Percentiles rank a stretch among this genome's conserved stretches.
Conservation (phyloP, 129 eudicot species). For the Lactuca sativa region DNA sequence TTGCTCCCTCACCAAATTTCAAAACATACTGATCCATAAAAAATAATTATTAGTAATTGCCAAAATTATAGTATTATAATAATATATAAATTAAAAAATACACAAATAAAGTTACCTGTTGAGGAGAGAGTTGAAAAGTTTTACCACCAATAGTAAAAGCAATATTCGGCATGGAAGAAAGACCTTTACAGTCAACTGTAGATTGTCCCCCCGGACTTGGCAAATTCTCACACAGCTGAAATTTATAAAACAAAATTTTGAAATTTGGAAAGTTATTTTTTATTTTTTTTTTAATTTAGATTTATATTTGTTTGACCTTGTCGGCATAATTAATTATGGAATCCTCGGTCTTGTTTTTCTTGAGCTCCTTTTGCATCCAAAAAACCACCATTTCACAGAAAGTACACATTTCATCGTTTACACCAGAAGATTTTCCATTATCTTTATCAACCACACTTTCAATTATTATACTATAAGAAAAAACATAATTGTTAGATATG, state of each 20-base stretch:
- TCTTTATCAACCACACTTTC: constrained; percentile 78
- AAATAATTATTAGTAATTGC: not conserved
- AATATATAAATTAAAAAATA: not conserved
- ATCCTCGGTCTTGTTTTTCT: constrained; percentile 34
- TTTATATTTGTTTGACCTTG: constrained; percentile 15
- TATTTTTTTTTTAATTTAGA: not conserved
- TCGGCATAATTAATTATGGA: constrained; percentile 32
- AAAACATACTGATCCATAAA: constrained; percentile 57
- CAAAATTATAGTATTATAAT: not conserved
- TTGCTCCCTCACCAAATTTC: constrained; percentile 77
- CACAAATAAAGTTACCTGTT: constrained; percentile 29
- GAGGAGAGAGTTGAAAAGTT: constrained; percentile 33
- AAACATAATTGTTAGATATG: not conserved
- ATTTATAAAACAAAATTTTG: not conserved
- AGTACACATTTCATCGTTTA: constrained; percentile 31
- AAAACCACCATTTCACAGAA: constrained; percentile 38
- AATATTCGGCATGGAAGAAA: constrained; percentile 36
- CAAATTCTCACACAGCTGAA: constrained; percentile 38
- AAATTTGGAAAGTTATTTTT: no score
- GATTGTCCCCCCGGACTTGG: constrained; percentile 46
- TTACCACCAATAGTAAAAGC: constrained; percentile 40
- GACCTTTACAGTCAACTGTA: constrained; percentile 34
- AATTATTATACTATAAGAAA: constrained; percentile 63
- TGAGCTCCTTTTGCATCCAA: constrained; percentile 40
- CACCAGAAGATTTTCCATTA: constrained; percentile 30